A percentile compares a stretch with the other conserved stretches of the same genome.
Evolutionary conservation across 768 basidiomycete species (phyloP).

Genomic region (Russula sp.): DNA sequence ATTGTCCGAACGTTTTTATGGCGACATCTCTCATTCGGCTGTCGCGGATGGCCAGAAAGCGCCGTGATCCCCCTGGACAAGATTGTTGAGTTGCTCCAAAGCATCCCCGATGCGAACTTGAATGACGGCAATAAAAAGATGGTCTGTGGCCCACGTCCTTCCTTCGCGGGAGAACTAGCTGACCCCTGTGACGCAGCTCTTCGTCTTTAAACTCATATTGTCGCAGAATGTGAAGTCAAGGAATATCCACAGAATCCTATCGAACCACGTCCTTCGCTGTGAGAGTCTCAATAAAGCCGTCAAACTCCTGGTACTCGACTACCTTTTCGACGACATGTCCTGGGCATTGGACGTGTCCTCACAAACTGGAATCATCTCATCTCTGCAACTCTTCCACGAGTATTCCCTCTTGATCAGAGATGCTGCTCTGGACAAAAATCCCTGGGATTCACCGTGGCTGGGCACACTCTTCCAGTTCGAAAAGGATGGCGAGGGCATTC

Average conservation of each 20-base stretch:
- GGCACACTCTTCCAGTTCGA: slow-evolving; percentile 7
- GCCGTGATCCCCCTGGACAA: background rate
- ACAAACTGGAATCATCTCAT: background rate
- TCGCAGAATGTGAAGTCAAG: background rate
- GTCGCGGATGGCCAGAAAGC: slow-evolving; percentile 6
- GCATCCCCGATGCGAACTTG: background rate
- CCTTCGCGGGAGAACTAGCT: background rate
- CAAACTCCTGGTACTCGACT: slow-evolving; percentile 7
- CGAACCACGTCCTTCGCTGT: background rate
- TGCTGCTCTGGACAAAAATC: slow-evolving; percentile 2
- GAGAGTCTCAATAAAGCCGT: background rate
- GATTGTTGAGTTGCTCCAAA: background rate
- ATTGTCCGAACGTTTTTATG: slow-evolving; percentile 36
- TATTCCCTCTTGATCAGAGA: slow-evolving; percentile 12
- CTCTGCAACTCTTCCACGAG: slow-evolving; percentile 2
- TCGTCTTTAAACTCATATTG: slow-evolving; percentile 8
- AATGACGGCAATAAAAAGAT: background rate
- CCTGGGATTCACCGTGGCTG: slow-evolving; percentile 11
- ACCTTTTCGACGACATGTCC: slow-evolving; percentile 9
- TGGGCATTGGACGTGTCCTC: slow-evolving; percentile 10
- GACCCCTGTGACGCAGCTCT: background rate
- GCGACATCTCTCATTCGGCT: slow-evolving; percentile 22
- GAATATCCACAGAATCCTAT: background rate
- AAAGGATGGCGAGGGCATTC: background rate
- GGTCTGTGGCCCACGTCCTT: background rate